Percentiles rank a stretch among this genome's conserved stretches.
These are phyloP conservation scores for Chlamydomonas sp. DNA, from an alignment of 139 green algal genomes.

Conservation along the genomic window DNA sequence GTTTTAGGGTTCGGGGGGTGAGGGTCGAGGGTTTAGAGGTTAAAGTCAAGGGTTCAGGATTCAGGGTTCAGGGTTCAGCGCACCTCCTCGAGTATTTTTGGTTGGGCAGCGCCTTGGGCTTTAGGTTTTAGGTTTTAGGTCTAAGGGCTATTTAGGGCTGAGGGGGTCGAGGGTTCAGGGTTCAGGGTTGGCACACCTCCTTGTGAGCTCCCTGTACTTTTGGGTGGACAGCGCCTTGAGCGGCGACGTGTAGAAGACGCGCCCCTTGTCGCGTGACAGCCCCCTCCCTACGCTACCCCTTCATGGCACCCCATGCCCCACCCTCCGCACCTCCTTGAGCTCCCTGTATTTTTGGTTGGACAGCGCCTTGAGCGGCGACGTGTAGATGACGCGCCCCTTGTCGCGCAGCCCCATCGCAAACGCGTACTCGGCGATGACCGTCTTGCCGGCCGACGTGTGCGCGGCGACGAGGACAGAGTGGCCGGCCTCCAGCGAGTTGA, in stretches of 20 bases:
- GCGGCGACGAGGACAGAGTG: conserved; percentile 88
- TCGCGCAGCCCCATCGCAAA: conserved; percentile 65
- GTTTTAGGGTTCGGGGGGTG: too few species aligned
- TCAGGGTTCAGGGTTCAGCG: too few species aligned
- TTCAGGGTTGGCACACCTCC: too few species aligned
- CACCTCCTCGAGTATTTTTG: too few species aligned
- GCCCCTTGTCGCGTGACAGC: conserved; percentile 49
- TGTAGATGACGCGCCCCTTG: conserved; percentile 88
- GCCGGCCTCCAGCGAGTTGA: conserved; percentile 75
- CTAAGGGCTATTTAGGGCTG: too few species aligned
- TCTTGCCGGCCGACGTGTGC: conserved; percentile 91
- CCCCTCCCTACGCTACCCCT: too few species aligned
- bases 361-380: conserved; percentile 91
- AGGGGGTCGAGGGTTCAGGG: too few species aligned
- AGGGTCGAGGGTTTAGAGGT: too few species aligned
- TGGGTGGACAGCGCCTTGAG: conserved; percentile 96
- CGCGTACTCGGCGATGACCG: conserved; percentile 88
- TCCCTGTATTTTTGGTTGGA: conserved; percentile 97
- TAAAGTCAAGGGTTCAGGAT: too few species aligned
- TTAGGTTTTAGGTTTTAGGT: too few species aligned
- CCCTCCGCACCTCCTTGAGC: conserved; percentile 75
- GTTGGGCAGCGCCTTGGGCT: too few species aligned
- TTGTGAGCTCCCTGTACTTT: conserved; percentile 94
- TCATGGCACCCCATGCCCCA: too few species aligned
- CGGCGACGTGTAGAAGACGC: conserved; percentile 92